phyloP scores from a whole-genome alignment of 1,284 basidiomycete genomes.

The Cryptococcus neoformans region DNA sequence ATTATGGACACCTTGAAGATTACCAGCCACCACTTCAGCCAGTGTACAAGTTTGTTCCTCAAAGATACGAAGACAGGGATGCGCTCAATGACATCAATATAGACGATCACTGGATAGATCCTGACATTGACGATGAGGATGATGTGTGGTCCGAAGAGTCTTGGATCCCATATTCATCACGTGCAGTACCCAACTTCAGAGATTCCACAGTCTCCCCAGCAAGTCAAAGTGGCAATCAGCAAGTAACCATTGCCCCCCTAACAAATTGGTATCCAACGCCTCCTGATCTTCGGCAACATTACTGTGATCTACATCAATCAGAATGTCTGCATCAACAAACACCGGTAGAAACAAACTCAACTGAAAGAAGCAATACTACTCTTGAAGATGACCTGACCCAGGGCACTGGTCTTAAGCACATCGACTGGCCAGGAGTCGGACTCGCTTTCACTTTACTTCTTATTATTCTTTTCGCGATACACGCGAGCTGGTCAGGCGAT shows the following conservation, averaged over 20 bases:
- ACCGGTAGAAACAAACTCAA: conserved; percentile 5
- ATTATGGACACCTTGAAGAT: neutral
- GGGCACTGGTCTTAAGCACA: conserved; percentile 9
- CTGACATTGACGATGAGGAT: conserved; percentile 1
- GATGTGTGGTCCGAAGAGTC: conserved; percentile 6
- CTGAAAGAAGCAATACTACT: conserved; percentile 4
- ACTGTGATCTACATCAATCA: conserved; percentile 18
- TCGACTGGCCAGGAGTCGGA: conserved; percentile 18
- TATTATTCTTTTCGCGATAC: conserved; percentile 19
- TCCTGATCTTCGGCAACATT: conserved; percentile 13
- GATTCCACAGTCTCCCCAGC: neutral
- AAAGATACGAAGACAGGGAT: neutral
- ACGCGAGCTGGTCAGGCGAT: conserved; percentile 14
- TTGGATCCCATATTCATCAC: conserved; percentile 13
- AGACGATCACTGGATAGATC: conserved; percentile 7
- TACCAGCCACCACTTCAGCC: neutral
- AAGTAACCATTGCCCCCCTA: conserved; percentile 14
- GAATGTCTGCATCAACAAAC: conserved; percentile 4
- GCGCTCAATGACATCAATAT: conserved; percentile 10
- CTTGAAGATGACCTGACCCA: conserved; percentile 5
- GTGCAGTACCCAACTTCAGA: neutral
- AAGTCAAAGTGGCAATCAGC: conserved; percentile 11
- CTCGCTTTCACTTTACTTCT: conserved; percentile 19
- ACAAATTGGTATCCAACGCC: conserved; percentile 11
- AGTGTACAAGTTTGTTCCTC: neutral